A percentile compares a stretch with the other conserved stretches of the same genome.
Evolutionary conservation across 129 eudicot genomes (phyloP).

Genomic region (Apium graveolens): DNA sequence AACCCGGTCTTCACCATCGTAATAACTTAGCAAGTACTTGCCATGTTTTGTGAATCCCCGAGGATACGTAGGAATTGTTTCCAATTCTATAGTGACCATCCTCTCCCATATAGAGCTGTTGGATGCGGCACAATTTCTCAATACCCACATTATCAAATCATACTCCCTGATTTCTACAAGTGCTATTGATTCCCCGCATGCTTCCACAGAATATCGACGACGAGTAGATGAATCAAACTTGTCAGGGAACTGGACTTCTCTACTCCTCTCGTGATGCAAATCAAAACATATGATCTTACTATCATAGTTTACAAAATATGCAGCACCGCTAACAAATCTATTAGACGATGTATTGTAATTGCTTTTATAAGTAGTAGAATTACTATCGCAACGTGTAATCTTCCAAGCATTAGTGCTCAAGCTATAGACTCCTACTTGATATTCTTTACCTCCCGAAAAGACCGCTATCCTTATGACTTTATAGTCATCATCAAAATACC

Average conservation of each 20-base stretch:
- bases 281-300: neutral
- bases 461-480: neutral
- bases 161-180: neutral
- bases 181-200: neutral
- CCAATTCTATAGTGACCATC: neutral
- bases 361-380: too few relatives aligned
- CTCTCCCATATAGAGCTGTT: neutral
- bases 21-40: neutral
- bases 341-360: too few relatives aligned
- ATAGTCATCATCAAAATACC: neutral
- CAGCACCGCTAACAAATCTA: neutral
- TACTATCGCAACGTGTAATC: neutral
- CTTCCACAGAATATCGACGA: neutral
- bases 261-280: neutral
- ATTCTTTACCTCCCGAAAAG: too few relatives aligned
- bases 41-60: neutral
- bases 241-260: neutral
- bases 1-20: too few relatives aligned
- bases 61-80: neutral
- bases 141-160: neutral
- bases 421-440: neutral
- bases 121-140: neutral
- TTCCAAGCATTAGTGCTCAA: neutral
- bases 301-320: neutral
- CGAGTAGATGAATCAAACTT: neutral